A percentile compares a stretch with the other conserved stretches of the same genome.
Evolutionary conservation across 2,329 filamentous ascomycete genomes (phyloP).

Genomic region (Paecilomyces fulvus): DNA sequence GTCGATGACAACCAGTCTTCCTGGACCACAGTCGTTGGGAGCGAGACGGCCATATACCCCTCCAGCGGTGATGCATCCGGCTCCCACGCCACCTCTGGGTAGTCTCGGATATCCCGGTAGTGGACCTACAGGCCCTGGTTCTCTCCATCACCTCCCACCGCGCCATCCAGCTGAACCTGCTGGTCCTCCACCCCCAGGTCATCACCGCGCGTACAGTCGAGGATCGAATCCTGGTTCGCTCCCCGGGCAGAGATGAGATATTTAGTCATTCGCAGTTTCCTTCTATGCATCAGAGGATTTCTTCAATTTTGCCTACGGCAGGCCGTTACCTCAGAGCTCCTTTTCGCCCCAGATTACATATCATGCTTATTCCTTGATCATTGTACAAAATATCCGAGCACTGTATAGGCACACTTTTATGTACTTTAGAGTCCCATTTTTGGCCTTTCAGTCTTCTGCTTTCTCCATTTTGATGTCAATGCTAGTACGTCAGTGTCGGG

Average conservation of each 20-base stretch:
- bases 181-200: constrained; percentile 16
- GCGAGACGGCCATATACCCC: constrained; percentile 33
- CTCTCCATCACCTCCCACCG: constrained; percentile 19
- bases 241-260: constrained; percentile 9
- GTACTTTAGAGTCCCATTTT: not conserved
- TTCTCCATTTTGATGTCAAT: not conserved
- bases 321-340: not conserved
- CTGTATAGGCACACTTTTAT: not conserved
- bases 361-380: not conserved
- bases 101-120: constrained; percentile 22
- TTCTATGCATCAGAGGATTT: not conserved
- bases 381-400: not conserved
- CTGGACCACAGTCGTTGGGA: constrained; percentile 16
- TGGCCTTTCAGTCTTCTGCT: not conserved
- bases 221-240: constrained; percentile 22
- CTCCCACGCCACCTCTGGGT: constrained; percentile 10
- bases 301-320: not conserved
- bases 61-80: constrained; percentile 24
- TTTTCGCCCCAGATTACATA: not conserved
- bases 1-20: constrained; percentile 15
- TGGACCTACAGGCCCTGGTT: constrained; percentile 11
- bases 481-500: not conserved
- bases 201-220: constrained; percentile 32
- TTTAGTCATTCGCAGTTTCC: not conserved
- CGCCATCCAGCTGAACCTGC: constrained; percentile 14